phyloP scores from a whole-genome alignment of 2,329 filamentous ascomycete genomes.

The Phialophora verrucosa region DNA sequence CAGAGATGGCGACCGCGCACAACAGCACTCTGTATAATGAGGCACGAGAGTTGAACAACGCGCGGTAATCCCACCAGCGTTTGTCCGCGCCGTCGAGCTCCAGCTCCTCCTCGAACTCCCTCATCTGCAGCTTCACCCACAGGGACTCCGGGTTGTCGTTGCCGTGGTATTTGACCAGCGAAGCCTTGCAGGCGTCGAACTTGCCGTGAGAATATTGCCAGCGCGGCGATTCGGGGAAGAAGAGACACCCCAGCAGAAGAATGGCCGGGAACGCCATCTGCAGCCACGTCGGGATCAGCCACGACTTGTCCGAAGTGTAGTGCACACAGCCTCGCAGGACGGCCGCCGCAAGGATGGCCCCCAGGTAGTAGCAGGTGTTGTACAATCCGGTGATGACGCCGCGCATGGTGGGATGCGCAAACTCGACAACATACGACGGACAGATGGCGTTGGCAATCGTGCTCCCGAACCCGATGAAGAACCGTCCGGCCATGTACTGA shows the following conservation, averaged over 20 bases:
- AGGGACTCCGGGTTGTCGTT: slow-evolving; percentile 48
- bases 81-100: slow-evolving; percentile 7
- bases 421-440: slow-evolving; percentile 47
- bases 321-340: slow-evolving; percentile 6
- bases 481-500: slow-evolving; percentile 44
- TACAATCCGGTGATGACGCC: slow-evolving; percentile 40
- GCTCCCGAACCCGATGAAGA: slow-evolving; percentile 43
- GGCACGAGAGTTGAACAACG: slow-evolving; percentile 8
- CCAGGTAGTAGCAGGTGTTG: slow-evolving; percentile 45
- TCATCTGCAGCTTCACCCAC: slow-evolving; percentile 42
- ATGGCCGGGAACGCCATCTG: slow-evolving; percentile 51
- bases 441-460: slow-evolving; percentile 38
- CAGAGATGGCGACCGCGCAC: not conserved
- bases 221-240: slow-evolving; percentile 55
- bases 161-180: slow-evolving; percentile 64
- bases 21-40: not conserved
- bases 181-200: slow-evolving; percentile 60
- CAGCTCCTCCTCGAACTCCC: slow-evolving; percentile 35
- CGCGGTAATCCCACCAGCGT: slow-evolving; percentile 9
- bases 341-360: slow-evolving; percentile 4
- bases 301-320: slow-evolving; percentile 7
- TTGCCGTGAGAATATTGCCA: slow-evolving; percentile 53
- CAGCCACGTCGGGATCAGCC: not conserved
- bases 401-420: slow-evolving; percentile 43
- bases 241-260: slow-evolving; percentile 5